Conservation (phyloP, 768 basidiomycete genomes). For the Harrya chromipes region DNA sequence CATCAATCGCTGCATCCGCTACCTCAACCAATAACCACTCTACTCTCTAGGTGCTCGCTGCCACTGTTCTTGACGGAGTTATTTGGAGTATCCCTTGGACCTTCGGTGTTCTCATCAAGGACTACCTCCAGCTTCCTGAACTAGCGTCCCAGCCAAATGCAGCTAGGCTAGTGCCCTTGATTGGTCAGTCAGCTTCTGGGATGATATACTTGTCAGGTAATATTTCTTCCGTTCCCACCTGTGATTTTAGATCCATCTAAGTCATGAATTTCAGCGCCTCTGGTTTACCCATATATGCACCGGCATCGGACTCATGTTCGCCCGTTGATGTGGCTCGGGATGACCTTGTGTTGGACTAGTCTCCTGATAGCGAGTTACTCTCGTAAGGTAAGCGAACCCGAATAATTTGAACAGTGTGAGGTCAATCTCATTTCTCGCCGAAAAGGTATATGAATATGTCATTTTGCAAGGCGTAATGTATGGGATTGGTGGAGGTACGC, state of each 20-base stretch:
- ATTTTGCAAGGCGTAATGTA: slow-evolving; percentile 4
- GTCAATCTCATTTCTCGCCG: no score
- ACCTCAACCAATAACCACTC: no score
- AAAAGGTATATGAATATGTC: background rate
- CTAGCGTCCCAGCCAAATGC: slow-evolving; percentile 1
- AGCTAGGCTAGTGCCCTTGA: background rate
- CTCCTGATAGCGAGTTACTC: slow-evolving; percentile 2
- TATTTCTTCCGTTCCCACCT: background rate
- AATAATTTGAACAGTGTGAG: background rate
- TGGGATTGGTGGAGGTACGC: slow-evolving; percentile 1
- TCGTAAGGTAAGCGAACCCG: background rate
- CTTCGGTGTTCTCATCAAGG: background rate
- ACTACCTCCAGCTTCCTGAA: background rate
- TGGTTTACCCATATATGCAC: background rate
- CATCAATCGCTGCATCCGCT: no score
- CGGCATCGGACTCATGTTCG: background rate
- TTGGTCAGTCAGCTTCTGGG: background rate
- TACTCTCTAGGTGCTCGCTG: background rate
- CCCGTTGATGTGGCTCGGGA: slow-evolving; percentile 1
- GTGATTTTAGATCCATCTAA: no score
- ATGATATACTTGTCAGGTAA: background rate
- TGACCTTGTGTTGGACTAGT: background rate
- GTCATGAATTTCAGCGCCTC: background rate
- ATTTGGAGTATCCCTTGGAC: background rate
- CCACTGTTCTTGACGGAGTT: background rate